Percentiles rank a stretch among this genome's conserved stretches.
Evolutionary conservation across 2,329 filamentous ascomycete species (phyloP).

Genomic region (Fusarium sp.): DNA sequence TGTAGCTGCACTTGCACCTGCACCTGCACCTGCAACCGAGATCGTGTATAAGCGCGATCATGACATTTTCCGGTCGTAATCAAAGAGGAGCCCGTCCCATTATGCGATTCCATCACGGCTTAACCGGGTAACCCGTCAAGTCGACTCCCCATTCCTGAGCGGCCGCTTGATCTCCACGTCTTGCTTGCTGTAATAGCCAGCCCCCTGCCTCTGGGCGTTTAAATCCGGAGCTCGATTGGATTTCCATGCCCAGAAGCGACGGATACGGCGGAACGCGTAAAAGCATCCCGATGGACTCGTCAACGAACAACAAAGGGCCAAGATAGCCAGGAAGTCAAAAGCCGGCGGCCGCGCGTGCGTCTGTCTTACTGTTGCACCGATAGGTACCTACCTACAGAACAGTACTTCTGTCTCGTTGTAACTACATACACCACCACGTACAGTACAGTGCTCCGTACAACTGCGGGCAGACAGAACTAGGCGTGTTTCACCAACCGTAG

Average conservation of each 20-base stretch:
- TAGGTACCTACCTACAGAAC: background rate
- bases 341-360: conserved; percentile 32
- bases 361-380: conserved; percentile 1
- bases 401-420: background rate
- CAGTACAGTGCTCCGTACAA: background rate
- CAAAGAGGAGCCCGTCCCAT: conserved; percentile 6
- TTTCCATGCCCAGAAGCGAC: conserved; percentile 9
- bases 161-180: conserved; percentile 24
- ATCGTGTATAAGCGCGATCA: conserved; percentile 15
- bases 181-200: conserved; percentile 32
- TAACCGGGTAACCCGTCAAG: background rate
- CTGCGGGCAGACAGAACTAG: conserved; percentile 11
- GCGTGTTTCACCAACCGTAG: conserved; percentile 40
- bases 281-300: conserved; percentile 27
- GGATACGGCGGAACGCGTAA: conserved; percentile 25
- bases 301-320: conserved; percentile 18
- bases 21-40: background rate
- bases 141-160: conserved; percentile 22
- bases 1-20: conserved; percentile 5
- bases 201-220: conserved; percentile 41
- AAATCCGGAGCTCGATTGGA: conserved; percentile 34
- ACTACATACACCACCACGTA: background rate
- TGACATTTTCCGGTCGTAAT: conserved; percentile 14
- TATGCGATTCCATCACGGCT: conserved; percentile 1
- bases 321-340: conserved; percentile 28